Evolutionary conservation across 495 filamentous ascomycete species (phyloP).

Genomic region (Talaromyces trachyspermus): DNA sequence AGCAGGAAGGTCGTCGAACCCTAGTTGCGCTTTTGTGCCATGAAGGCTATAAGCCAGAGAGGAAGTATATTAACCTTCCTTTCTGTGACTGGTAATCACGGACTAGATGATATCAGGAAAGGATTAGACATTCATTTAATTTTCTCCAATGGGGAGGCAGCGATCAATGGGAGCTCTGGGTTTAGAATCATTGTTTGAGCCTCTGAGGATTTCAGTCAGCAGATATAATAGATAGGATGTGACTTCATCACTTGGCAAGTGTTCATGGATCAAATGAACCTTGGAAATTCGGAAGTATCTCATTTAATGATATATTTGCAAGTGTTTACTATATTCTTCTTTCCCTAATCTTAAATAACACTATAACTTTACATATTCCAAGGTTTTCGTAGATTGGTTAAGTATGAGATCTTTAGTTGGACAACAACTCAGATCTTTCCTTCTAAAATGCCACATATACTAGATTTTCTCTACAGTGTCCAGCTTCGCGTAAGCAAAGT

Average conservation of each 20-base stretch:
- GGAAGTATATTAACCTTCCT: conserved; percentile 5
- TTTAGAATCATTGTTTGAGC: conserved; percentile 23
- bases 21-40: too few species aligned
- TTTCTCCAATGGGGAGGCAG: conserved; percentile 14
- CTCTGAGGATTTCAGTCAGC: conserved; percentile 28
- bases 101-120: conserved; percentile 14
- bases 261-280: conserved; percentile 23
- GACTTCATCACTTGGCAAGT: conserved; percentile 29
- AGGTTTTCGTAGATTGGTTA: conserved; percentile 28
- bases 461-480: conserved; percentile 20
- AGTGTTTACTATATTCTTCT: conserved; percentile 20
- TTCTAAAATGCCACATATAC: conserved; percentile 13
- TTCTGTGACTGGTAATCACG: conserved; percentile 12
- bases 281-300: conserved; percentile 22
- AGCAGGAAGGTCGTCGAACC: too few species aligned
- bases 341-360: conserved; percentile 10
- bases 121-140: conserved; percentile 17
- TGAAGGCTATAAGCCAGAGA: too few species aligned
- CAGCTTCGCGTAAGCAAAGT: conserved; percentile 7
- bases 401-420: conserved; percentile 30
- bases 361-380: conserved; percentile 19
- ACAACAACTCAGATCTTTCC: conserved; percentile 28
- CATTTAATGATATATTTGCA: conserved; percentile 22
- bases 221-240: conserved; percentile 34
- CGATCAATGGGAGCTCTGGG: conserved; percentile 5